Conservation (phyloP, 768 basidiomycete species). For the Wakefieldia striispora region DNA sequence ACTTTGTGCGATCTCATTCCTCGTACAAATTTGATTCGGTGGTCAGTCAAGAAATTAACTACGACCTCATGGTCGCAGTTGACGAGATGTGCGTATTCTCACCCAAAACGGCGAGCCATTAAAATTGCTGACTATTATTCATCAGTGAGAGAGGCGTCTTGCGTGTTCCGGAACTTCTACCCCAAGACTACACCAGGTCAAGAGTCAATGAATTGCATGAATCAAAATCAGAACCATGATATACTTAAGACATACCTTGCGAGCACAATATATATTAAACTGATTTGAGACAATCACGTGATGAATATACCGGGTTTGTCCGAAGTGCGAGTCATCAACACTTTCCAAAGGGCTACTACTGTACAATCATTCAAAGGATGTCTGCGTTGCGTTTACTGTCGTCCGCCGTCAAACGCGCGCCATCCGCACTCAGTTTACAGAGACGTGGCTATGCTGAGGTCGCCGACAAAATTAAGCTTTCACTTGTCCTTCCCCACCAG, state of each 20-base stretch:
- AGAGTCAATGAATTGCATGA: slow-evolving; percentile 25
- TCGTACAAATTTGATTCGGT: slow-evolving; percentile 93
- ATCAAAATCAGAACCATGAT: slow-evolving; percentile 26
- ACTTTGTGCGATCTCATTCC: slow-evolving; percentile 88
- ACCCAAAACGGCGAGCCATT: background rate
- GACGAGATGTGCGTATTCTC: slow-evolving; percentile 80
- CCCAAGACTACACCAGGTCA: slow-evolving; percentile 49
- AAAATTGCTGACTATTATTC: slow-evolving; percentile 2
- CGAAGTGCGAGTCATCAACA: slow-evolving; percentile 10
- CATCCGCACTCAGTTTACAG: slow-evolving; percentile 48
- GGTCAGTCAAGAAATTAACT: slow-evolving; percentile 88
- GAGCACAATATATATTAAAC: too few relatives aligned
- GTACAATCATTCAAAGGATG: slow-evolving; percentile 44
- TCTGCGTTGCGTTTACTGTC: slow-evolving; percentile 72
- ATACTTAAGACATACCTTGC: background rate
- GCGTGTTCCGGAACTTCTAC: slow-evolving; percentile 59
- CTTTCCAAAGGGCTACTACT: background rate
- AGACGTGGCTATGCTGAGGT: slow-evolving; percentile 91
- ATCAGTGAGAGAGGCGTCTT: slow-evolving; percentile 67
- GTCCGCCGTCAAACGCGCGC: slow-evolving; percentile 59
- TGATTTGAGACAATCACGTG: slow-evolving; percentile 20
- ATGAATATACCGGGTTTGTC: slow-evolving; percentile 26
- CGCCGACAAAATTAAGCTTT: slow-evolving; percentile 87
- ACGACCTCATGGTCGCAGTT: slow-evolving; percentile 84
- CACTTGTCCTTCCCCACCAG: slow-evolving; percentile 93